Conservation (phyloP, 2,329 filamentous ascomycete species). For the Seiridium cupressi region DNA sequence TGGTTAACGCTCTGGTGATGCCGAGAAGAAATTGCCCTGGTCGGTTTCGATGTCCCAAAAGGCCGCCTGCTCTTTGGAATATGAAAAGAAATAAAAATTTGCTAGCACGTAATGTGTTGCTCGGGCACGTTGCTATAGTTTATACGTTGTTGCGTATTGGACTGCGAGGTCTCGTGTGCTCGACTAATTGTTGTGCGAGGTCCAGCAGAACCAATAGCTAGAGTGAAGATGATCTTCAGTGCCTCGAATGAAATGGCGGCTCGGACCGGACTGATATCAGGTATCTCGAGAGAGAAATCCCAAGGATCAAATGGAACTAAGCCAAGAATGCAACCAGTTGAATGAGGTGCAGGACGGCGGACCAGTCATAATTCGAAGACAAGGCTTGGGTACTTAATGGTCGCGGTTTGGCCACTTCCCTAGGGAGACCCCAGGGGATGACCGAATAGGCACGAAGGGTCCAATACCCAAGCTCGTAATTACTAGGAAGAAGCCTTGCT, state of each 20-base stretch:
- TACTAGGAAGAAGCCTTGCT: too few relatives aligned
- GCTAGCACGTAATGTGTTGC: too few relatives aligned
- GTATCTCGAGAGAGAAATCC: constrained; percentile 15
- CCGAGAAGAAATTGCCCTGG: too few relatives aligned
- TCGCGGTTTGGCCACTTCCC: constrained; percentile 29
- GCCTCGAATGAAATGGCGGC: constrained; percentile 14
- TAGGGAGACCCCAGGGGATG: constrained; percentile 25
- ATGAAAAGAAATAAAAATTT: too few relatives aligned
- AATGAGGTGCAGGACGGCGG: constrained; percentile 32
- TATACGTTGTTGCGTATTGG: too few relatives aligned
- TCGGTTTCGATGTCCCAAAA: too few relatives aligned
- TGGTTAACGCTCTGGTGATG: too few relatives aligned
- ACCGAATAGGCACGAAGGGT: constrained; percentile 28
- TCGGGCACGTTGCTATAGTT: too few relatives aligned
- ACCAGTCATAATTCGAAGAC: constrained; percentile 36
- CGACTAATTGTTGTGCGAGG: background rate
- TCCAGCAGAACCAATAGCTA: background rate
- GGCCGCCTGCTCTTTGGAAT: too few relatives aligned
- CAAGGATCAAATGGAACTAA: background rate
- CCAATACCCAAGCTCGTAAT: constrained; percentile 24
- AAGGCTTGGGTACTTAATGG: constrained; percentile 37
- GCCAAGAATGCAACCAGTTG: constrained; percentile 26
- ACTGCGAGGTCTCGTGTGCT: background rate
- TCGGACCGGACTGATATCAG: constrained; percentile 27
- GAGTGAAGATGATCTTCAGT: background rate